Conservation (phyloP, 2,329 filamentous ascomycete species). For the Basipetospora chlamydospora region DNA sequence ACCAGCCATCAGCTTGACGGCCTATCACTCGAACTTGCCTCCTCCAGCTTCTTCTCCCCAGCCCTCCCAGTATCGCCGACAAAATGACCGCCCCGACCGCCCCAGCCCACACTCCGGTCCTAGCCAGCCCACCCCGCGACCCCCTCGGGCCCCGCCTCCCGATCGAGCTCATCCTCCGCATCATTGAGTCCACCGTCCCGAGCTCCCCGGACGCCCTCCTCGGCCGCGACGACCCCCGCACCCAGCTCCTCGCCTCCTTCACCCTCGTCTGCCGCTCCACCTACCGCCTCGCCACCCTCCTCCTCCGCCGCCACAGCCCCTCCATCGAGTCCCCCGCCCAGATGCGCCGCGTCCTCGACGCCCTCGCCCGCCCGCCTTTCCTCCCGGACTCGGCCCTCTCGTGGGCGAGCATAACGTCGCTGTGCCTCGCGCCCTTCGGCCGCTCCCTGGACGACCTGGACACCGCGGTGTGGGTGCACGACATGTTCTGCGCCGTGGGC, state of each 20-base stretch:
- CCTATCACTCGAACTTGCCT: neutral
- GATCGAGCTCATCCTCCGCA: constrained; percentile 19
- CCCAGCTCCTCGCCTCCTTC: constrained; percentile 28
- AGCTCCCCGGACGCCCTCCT: constrained; percentile 17
- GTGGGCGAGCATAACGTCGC: constrained; percentile 20
- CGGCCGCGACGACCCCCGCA: constrained; percentile 22
- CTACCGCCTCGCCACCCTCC: constrained; percentile 22
- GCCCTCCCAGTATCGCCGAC: neutral
- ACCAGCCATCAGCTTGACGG: neutral
- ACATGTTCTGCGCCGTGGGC: constrained; percentile 26
- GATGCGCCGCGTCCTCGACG: constrained; percentile 19
- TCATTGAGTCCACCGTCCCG: constrained; percentile 21
- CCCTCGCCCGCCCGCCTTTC: constrained; percentile 13
- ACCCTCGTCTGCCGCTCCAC: constrained; percentile 27
- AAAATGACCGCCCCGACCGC: neutral
- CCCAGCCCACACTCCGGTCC: neutral
- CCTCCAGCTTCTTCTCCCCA: neutral
- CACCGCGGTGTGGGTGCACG: constrained; percentile 23
- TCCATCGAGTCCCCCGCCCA: constrained; percentile 25
- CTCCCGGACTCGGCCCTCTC: constrained; percentile 7
- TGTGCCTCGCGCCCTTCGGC: constrained; percentile 26
- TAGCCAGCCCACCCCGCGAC: neutral
- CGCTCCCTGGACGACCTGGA: constrained; percentile 22
- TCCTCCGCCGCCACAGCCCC: constrained; percentile 29
- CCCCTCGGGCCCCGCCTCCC: constrained; percentile 13